Conservation (phyloP, 805 yeast species). For the Lipomyces oligophaga region DNA sequence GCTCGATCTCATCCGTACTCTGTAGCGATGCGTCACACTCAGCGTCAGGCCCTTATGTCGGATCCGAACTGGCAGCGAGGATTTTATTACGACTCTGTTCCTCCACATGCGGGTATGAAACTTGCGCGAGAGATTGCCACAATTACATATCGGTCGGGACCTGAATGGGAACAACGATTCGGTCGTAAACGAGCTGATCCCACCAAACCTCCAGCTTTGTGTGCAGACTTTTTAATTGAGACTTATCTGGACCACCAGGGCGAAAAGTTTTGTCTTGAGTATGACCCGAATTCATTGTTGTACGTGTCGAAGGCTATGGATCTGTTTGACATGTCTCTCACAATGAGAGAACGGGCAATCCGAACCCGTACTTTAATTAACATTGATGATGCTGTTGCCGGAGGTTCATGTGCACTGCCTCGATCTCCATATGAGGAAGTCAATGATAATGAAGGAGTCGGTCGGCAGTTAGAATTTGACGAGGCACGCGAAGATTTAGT, state of each 20-base stretch:
- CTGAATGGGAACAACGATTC: slow-evolving; percentile 93
- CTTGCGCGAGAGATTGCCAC: slow-evolving; percentile 91
- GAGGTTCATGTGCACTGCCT: slow-evolving; percentile 19
- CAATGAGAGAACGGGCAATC: slow-evolving; percentile 18
- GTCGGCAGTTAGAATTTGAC: slow-evolving; percentile 20
- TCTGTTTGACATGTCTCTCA: slow-evolving; percentile 60
- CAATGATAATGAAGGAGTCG: slow-evolving; percentile 35
- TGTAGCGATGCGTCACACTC: slow-evolving; percentile 89
- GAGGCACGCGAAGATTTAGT: slow-evolving; percentile 49
- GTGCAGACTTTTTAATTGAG: slow-evolving; percentile 90
- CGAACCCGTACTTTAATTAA: slow-evolving; percentile 8
- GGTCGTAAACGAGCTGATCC: slow-evolving; percentile 86
- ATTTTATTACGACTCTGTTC: slow-evolving; percentile 68
- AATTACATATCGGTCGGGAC: slow-evolving; percentile 89
- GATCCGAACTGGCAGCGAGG: slow-evolving; percentile 96
- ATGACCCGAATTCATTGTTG: slow-evolving; percentile 83
- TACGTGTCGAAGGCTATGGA: slow-evolving; percentile 95
- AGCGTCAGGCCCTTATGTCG: slow-evolving; percentile 88
- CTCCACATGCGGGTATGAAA: slow-evolving; percentile 95
- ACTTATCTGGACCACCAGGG: slow-evolving; percentile 94
- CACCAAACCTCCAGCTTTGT: slow-evolving; percentile 71
- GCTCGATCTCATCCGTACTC: slow-evolving; percentile 93
- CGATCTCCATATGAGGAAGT: slow-evolving; percentile 28
- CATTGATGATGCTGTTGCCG: background rate
- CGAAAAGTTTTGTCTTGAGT: slow-evolving; percentile 84